Evolutionary conservation across 2,329 filamentous ascomycete species (phyloP), one percentile per base, ranked within the genome.

Genomic region (Dactylellina parvicollis): DNA sequence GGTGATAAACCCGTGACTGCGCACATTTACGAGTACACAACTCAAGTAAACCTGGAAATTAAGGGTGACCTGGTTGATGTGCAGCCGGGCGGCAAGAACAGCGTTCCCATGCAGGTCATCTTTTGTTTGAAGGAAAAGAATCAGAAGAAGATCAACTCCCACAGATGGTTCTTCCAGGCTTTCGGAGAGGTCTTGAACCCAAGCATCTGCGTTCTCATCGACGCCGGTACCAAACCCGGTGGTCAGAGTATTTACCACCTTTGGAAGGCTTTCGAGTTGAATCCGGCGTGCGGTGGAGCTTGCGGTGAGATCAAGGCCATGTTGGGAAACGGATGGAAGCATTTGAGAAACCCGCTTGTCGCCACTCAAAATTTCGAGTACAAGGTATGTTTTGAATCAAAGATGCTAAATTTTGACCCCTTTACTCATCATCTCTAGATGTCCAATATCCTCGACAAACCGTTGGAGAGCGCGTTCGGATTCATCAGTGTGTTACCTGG

Each of bases 101-200:
- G 62, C 20, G 62, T 74, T 14, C 94, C 95, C 0, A 91, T 99
- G 1, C 95, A 99, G 83, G 90, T 99, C 84, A 87, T 99, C 3
- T 99, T 99, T 84, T 99, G 95, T 81, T 82, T 99, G 74, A 99
- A 99, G 84, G 95, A 99, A 80, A 98, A 97, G 87, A 99, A 99
- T 80, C 93, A 97, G 83, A 99, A 99, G 85, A 99, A 99, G 85
- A 99, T 99, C 86, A 99, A 99, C 80, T 98, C 95, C 0, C 95
- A 99, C 81, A 86, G 95, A 80, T 99, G 95, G 95, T 98, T 99
- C 83, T 99, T 99, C 85, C 90, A 96, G 77, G 95, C 94, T 0
- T 99, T 99, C 80, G 95, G 95, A 30, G 87, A 89, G 20, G 91
- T 98, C 2, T 83, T 99, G 46, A 90, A 98, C 75, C 95, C 95